Base-by-base conservation (phyloP, 306 rosid genomes). In the Vigna unguiculata region DNA sequence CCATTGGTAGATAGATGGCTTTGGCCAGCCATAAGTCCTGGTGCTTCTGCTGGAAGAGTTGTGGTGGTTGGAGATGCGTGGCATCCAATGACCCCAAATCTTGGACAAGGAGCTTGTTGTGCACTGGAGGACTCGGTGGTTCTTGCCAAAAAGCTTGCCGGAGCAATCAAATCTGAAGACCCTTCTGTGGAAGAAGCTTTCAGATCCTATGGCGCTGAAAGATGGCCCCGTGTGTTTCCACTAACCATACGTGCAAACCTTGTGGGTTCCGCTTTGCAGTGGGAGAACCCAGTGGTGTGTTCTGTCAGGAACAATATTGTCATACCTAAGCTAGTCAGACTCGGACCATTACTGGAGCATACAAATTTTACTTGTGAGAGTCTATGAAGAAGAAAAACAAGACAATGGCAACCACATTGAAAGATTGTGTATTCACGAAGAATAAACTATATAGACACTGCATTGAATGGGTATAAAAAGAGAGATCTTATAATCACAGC, bases 41-140 rank as follows among this genome's bases (percentile, higher is more conserved):
- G 88, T 0, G 96, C 82, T 71, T 87, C 92, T 3, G 60, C 87
- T 0, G 98, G 97, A 25, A 83, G 86, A 70, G 93, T 90, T 65
- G 96, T 90, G 61, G 65, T 92, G 32, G 96, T 90, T 2, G 98
- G 98, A 68, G 97, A 92, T 9, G 97, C 98, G 0, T 94, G 98
- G 98, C 98, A 94, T 24, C 97, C 98, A 19, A 94, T 94, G 96
- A 94, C 98, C 11, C 98, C 98, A 1, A 94, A 94, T 85, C 97
- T 94, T 0, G 97, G 93, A 0, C 98, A 94, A 81, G 98, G 97
- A n/a, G 96, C 93, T 55, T 92, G 96, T 74, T 90, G 96, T 88
- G 98, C 98, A 11, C 82, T 94, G 9, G 97, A 94, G 83, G 98
- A 94, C 79, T 80, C 98, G 10, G 86, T 86, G 58, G 78, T 86